Conservation (phyloP, 306 rosid species). For the Gastrolobium bilobum region DNA sequence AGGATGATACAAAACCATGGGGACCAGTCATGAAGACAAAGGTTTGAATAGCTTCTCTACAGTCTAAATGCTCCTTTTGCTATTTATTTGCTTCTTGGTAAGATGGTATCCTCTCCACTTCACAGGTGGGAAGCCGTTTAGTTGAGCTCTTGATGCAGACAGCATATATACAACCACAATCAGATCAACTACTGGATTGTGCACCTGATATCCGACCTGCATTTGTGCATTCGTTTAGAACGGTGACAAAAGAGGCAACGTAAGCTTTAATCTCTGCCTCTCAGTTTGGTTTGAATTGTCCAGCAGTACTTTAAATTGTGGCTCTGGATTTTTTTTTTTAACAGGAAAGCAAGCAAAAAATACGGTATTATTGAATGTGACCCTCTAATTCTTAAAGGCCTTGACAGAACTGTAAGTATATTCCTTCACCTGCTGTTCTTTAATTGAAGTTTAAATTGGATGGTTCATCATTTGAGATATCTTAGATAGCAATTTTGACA, state of each 20-base stretch:
- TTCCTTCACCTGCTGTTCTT: constrained; percentile 40
- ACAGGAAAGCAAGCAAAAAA: constrained; percentile 68
- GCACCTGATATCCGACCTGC: constrained; percentile 91
- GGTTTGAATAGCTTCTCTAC: constrained; percentile 61
- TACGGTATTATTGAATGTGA: constrained; percentile 84
- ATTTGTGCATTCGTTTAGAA: constrained; percentile 75
- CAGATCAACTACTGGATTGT: constrained; percentile 67
- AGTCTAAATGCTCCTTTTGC: constrained; percentile 32
- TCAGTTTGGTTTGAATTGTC: constrained; percentile 31
- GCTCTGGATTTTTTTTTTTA: constrained; percentile 26
- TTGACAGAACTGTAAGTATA: constrained; percentile 78
- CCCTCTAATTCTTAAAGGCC: constrained; percentile 86
- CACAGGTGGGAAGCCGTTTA: constrained; percentile 92
- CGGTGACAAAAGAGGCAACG: constrained; percentile 57
- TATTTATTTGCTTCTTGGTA: constrained; percentile 42
- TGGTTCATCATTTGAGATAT: constrained; percentile 41
- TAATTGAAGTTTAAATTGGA: constrained; percentile 39
- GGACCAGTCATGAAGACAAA: constrained; percentile 70
- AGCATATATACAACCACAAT: constrained; percentile 90
- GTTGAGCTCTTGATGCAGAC: constrained; percentile 84
- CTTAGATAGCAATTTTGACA: constrained; percentile 18
- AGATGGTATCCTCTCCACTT: constrained; percentile 7
- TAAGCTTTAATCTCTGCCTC: constrained; percentile 56
- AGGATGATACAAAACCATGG: constrained; percentile 77
- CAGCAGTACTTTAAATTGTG: constrained; percentile 38